Evolutionary conservation across 2,329 filamentous ascomycete species (phyloP).

Genomic region (Penicillium concentricum): DNA sequence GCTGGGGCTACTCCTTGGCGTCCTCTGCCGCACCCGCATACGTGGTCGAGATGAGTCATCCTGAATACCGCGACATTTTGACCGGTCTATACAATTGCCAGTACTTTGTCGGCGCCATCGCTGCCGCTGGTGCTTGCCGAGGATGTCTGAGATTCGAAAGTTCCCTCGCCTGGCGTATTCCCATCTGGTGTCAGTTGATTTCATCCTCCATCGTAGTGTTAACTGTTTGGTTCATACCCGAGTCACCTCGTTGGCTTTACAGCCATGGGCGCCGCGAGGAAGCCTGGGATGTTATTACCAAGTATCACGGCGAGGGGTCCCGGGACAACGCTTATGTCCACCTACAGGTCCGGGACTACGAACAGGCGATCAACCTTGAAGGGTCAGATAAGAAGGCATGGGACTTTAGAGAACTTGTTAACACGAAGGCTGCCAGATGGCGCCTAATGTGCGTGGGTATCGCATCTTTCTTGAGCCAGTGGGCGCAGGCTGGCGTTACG

Average conservation of each 20-base stretch:
- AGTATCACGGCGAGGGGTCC: constrained; percentile 56
- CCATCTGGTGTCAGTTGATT: constrained; percentile 54
- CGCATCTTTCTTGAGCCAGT: constrained; percentile 56
- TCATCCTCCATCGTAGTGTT: constrained; percentile 48
- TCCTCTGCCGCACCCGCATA: constrained; percentile 62
- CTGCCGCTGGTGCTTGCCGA: constrained; percentile 56
- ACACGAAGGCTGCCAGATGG: constrained; percentile 41
- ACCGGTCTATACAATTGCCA: constrained; percentile 59
- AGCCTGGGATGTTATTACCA: constrained; percentile 55
- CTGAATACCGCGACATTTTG: constrained; percentile 60
- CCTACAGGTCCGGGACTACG: constrained; percentile 35
- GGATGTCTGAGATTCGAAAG: constrained; percentile 43
- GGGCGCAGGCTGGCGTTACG: constrained; percentile 28
- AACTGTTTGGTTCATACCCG: constrained; percentile 54
- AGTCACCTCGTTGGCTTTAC: constrained; percentile 62
- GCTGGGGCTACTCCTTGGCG: constrained; percentile 60
- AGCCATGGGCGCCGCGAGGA: constrained; percentile 58
- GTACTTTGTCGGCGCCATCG: constrained; percentile 53
- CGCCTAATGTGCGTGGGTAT: constrained; percentile 52
- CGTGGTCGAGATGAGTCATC: constrained; percentile 63
- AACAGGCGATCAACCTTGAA: constrained; percentile 30
- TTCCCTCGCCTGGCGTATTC: constrained; percentile 58
- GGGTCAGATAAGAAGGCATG: constrained; percentile 57
- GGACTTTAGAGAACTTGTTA: constrained; percentile 21
- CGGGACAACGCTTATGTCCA: constrained; percentile 31